Evolutionary conservation across 2,329 filamentous ascomycete genomes (phyloP), one percentile per base, ranked within the genome.

Genomic region (Aspergillus sp.): DNA sequence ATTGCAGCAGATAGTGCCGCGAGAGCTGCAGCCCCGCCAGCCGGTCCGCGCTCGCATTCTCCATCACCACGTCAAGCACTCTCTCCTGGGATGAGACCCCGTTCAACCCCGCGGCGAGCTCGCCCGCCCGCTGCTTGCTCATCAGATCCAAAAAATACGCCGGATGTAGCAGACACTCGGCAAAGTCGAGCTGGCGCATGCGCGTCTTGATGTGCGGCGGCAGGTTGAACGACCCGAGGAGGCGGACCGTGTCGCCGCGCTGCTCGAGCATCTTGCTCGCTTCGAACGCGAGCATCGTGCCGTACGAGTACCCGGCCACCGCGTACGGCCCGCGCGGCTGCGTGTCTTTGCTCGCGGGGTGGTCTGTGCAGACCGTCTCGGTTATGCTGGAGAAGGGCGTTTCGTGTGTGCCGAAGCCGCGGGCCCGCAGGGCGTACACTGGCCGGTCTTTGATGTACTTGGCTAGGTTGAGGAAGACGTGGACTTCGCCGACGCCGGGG

Each of bases 261-360:
- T 36, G 40, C 46, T 81, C 71, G 11, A 82, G 69, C 2, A 56
- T 31, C 61, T 82, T 82, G 11, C 72, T 67, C 0, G 78, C 62
- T 58, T 82, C 80, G 52, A 81, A 83, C 0, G 78, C 76, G 0
- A 82, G 53, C 61, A 79, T 80, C 0, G 69, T 58, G 2, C 81
- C 80, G 58, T 76, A 81, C 4, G 70, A 76, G 58, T 83, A 83
- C 0, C 81, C 80, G 0, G 76, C 76, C 1, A 83, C 60, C 0
- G 76, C 76, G 55, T 83, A 83, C 0, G 80, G 80, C 0, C 81
- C 79, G 0, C 63, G 14, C 0, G 79, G 78, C 53, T 83, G 80
- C 1, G 51, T 54, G 3, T 50, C 21, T 16, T 70, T 69, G 34
- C 83, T 74, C 0, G 72, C 70, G 0, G 46, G 31, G 10, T 65